Percentiles rank a stretch among this genome's conserved stretches.
Evolutionary conservation across 78 protist genomes (phyloP).

Genomic region (Reticulomyxa filosa): DNA sequence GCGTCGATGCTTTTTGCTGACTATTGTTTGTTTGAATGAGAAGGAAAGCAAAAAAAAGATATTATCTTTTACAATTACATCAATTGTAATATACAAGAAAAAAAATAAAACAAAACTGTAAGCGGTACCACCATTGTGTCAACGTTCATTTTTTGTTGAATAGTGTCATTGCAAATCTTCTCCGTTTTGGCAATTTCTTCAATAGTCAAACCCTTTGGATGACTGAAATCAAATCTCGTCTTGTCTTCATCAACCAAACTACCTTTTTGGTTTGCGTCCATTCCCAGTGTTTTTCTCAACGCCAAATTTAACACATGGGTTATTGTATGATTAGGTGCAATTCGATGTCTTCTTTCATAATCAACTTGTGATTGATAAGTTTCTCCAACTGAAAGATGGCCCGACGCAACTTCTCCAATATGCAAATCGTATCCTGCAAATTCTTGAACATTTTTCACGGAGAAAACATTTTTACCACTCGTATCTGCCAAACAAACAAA

Average conservation of each 20-base stretch:
- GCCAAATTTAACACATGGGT: slow-evolving; percentile 83
- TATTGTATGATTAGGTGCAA: slow-evolving; percentile 71
- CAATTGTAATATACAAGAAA: background rate
- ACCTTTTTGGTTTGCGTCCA: slow-evolving; percentile 61
- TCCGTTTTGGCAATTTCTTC: slow-evolving; percentile 40
- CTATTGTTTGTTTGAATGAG: background rate
- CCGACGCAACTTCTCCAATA: slow-evolving; percentile 48
- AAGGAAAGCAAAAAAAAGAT: background rate
- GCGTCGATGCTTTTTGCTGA: slow-evolving; percentile 52
- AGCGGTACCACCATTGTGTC: slow-evolving; percentile 32
- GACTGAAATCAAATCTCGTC: slow-evolving; percentile 71
- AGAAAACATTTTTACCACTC: background rate
- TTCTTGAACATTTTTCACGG: slow-evolving; percentile 36
- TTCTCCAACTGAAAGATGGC: slow-evolving; percentile 34
- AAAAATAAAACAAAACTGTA: background rate
- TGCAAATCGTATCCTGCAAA: slow-evolving; percentile 71
- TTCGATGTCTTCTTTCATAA: slow-evolving; percentile 34
- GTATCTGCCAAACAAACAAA: no score
- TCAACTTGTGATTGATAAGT: slow-evolving; percentile 29
- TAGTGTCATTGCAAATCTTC: slow-evolving; percentile 16
- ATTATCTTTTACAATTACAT: background rate
- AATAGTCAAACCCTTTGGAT: slow-evolving; percentile 1
- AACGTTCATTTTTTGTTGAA: slow-evolving; percentile 26
- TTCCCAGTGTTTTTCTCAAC: slow-evolving; percentile 43
- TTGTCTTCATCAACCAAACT: slow-evolving; percentile 47